These are phyloP conservation scores for Nigrospora osmanthi DNA, from an alignment of 2,329 filamentous ascomycete species.

Conservation along the genomic window DNA sequence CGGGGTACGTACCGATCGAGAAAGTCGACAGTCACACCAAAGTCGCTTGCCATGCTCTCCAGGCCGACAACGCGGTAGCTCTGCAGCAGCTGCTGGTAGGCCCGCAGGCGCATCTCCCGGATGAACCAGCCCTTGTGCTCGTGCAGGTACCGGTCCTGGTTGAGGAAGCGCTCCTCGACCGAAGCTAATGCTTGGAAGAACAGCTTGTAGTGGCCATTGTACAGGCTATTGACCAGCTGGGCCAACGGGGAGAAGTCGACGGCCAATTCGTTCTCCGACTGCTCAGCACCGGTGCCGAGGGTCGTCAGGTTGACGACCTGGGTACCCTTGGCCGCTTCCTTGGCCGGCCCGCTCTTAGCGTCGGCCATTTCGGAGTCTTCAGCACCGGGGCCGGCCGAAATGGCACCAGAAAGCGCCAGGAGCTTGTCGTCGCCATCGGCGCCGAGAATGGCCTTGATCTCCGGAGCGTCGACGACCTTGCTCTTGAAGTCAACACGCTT, in stretches of 20 bases:
- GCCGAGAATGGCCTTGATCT: constrained; percentile 95
- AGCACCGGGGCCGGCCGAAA: constrained; percentile 73
- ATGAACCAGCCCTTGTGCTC: constrained; percentile 98
- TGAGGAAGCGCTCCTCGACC: constrained; percentile 91
- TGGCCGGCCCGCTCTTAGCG: constrained; percentile 41
- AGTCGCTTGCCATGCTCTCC: constrained; percentile 93
- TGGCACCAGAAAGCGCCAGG: constrained; percentile 68
- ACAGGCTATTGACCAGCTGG: constrained; percentile 82
- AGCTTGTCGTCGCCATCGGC: constrained; percentile 76
- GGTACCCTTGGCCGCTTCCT: constrained; percentile 39
- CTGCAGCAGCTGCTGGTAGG: constrained; percentile 94
- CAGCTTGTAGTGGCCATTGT: constrained; percentile 86
- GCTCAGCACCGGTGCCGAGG: constrained; percentile 60
- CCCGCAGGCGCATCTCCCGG: constrained; percentile 92
- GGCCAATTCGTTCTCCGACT: constrained; percentile 70
- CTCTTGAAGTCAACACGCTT: constrained; percentile 98
- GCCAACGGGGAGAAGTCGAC: constrained; percentile 87
- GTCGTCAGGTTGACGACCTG: constrained; percentile 84
- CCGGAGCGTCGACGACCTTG: constrained; percentile 95
- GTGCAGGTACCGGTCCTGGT: constrained; percentile 86
- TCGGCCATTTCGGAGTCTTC: constrained; percentile 68
- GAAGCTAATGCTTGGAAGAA: constrained; percentile 87
- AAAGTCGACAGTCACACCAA: constrained; percentile 94
- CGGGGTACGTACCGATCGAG: constrained; percentile 67
- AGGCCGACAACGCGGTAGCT: constrained; percentile 96